These are phyloP conservation scores for Byssothecium circinans DNA, from an alignment of 2,329 filamentous ascomycete genomes.

Conservation along the genomic window DNA sequence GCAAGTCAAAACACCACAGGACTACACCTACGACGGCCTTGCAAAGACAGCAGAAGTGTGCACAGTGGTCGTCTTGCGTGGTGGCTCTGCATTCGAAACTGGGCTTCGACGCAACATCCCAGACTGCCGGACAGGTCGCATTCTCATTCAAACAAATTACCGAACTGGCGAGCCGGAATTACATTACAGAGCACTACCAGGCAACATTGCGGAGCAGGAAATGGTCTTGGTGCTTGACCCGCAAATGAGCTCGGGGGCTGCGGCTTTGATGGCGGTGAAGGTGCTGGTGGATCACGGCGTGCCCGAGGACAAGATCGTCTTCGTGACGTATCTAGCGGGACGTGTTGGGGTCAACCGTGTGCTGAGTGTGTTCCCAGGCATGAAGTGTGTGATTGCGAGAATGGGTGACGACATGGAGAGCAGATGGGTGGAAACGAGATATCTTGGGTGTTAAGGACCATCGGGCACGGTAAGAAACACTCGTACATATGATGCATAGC, in stretches of 20 bases:
- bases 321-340: conserved; percentile 91
- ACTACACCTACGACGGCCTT: conserved; percentile 71
- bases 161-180: conserved; percentile 79
- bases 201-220: conserved; percentile 72
- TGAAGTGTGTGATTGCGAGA: conserved; percentile 82
- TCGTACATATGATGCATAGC: neutral
- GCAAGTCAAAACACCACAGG: conserved; percentile 70
- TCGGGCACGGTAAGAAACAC: neutral
- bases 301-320: conserved; percentile 77
- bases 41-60: conserved; percentile 63
- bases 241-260: conserved; percentile 91
- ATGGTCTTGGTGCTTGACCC: conserved; percentile 86
- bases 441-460: conserved; percentile 79
- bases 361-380: conserved; percentile 83
- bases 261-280: conserved; percentile 88
- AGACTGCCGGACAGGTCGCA: conserved; percentile 83
- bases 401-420: conserved; percentile 80
- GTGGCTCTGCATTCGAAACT: conserved; percentile 84
- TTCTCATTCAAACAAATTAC: conserved; percentile 84
- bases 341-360: conserved; percentile 80
- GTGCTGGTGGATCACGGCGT: conserved; percentile 96
- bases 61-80: conserved; percentile 85
- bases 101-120: conserved; percentile 88
- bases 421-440: conserved; percentile 86
- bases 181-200: conserved; percentile 78